A percentile compares a stretch with the other conserved stretches of the same genome.
phyloP scores from a whole-genome alignment of 202 grass and related monocot species.

The Hordeum pubiflorum region DNA sequence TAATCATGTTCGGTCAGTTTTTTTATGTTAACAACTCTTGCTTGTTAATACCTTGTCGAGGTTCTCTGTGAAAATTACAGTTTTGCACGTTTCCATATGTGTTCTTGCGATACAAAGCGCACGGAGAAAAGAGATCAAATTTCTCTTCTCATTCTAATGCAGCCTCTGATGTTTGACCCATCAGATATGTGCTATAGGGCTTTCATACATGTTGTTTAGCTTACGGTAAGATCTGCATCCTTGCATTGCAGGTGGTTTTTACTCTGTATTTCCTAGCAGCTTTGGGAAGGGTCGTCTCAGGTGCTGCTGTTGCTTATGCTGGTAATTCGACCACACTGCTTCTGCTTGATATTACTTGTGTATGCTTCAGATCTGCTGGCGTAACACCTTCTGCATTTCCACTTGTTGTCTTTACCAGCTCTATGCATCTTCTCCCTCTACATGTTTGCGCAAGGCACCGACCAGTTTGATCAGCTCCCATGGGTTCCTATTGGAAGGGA shows the following conservation, averaged over 20 bases:
- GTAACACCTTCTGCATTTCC: neutral
- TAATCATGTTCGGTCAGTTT: neutral
- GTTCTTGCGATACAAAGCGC: neutral
- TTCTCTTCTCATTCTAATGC: neutral
- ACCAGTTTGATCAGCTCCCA: conserved; percentile 43
- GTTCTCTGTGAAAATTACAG: neutral
- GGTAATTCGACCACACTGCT: conserved; percentile 39
- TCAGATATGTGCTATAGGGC: neutral
- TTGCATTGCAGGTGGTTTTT: conserved; percentile 63
- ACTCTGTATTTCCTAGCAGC: conserved; percentile 70
- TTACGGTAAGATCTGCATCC: conserved; percentile 10
- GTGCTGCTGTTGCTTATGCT: conserved; percentile 77
- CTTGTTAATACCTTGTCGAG: neutral
- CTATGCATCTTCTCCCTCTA: conserved; percentile 75
- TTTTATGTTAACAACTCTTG: neutral
- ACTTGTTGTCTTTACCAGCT: conserved; percentile 26
- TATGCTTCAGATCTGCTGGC: neutral
- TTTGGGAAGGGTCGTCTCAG: conserved; percentile 72
- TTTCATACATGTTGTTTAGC: neutral
- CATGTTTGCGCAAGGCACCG: conserved; percentile 60
- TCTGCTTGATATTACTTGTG: neutral
- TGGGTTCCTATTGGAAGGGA: conserved; percentile 47
- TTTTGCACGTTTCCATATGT: neutral
- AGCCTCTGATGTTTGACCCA: neutral
- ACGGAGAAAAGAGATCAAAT: neutral